Evolutionary conservation across 108 stramenopile species (phyloP).

Genomic region (Cyclostephanos tholiformis): DNA sequence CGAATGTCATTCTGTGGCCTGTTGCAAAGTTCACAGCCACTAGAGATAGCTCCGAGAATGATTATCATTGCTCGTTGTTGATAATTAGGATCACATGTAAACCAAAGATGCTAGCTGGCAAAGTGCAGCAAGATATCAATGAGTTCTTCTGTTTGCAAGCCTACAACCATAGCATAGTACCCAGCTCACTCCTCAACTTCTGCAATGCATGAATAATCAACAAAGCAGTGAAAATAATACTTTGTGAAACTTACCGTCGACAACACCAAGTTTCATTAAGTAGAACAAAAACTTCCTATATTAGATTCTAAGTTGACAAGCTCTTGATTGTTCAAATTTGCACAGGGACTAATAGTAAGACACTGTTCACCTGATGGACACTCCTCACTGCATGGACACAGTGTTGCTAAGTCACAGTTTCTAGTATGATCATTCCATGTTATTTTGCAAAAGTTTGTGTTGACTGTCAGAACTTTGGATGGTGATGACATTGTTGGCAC

Average conservation of each 20-base stretch:
- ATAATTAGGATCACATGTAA: too few relatives aligned
- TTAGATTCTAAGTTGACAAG: slow-evolving; percentile 6
- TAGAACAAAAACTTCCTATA: slow-evolving; percentile 17
- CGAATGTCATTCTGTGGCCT: slow-evolving; percentile 7
- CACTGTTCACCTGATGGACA: slow-evolving; percentile 26
- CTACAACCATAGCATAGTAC: too few relatives aligned
- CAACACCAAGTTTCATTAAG: slow-evolving; percentile 23
- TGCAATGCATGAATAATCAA: too few relatives aligned
- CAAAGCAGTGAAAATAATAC: background rate
- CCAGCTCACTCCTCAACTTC: too few relatives aligned
- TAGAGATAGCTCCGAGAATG: too few relatives aligned
- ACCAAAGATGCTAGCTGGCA: too few relatives aligned
- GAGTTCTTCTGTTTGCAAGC: too few relatives aligned
- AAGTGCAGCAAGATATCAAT: too few relatives aligned
- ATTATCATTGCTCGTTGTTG: too few relatives aligned
- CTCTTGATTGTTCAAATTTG: slow-evolving; percentile 1
- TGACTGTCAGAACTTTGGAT: slow-evolving; percentile 8
- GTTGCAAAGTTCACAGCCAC: slow-evolving; percentile 31
- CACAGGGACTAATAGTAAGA: slow-evolving; percentile 27
- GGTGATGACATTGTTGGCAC: background rate
- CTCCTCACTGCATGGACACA: slow-evolving; percentile 29
- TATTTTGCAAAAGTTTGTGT: slow-evolving; percentile 29
- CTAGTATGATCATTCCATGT: slow-evolving; percentile 27
- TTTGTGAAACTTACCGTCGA: slow-evolving; percentile 8
- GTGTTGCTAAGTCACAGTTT: slow-evolving; percentile 19